Conservation (phyloP, 208 protist species). For the Endotrypanum monterogeii region DNA sequence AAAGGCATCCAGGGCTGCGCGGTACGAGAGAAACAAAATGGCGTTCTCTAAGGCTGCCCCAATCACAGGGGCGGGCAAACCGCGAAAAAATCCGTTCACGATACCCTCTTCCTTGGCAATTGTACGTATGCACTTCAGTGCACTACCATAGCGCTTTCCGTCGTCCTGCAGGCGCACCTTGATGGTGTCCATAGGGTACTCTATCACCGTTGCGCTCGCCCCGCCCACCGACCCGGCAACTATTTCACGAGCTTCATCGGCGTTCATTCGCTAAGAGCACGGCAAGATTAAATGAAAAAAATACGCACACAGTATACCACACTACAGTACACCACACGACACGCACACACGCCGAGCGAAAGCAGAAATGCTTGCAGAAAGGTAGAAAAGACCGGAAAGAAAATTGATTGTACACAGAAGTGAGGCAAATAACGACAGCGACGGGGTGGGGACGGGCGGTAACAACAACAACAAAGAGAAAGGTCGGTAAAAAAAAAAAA, state of each 20-base stretch:
- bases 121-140: conserved; percentile 60
- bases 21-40: conserved; percentile 80
- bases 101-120: conserved; percentile 82
- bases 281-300: background rate
- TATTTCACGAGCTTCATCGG: conserved; percentile 71
- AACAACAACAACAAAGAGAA: background rate
- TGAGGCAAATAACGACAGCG: background rate
- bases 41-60: conserved; percentile 86
- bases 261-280: conserved; percentile 32
- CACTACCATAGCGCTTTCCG: conserved; percentile 61
- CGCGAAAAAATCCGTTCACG: conserved; percentile 89
- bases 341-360: background rate
- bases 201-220: conserved; percentile 74
- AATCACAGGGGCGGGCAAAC: conserved; percentile 84
- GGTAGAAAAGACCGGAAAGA: background rate
- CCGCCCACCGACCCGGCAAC: conserved; percentile 78
- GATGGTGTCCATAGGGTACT: conserved; percentile 94
- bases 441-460: background rate
- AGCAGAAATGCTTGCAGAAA: background rate
- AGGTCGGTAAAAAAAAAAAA: background rate
- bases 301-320: background rate
- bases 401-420: background rate
- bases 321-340: background rate
- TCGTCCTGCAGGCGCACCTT: conserved; percentile 93
- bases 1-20: conserved; percentile 47